Base-by-base conservation (phyloP, 768 basidiomycete genomes). In the Sarcomyxa edulis region DNA sequence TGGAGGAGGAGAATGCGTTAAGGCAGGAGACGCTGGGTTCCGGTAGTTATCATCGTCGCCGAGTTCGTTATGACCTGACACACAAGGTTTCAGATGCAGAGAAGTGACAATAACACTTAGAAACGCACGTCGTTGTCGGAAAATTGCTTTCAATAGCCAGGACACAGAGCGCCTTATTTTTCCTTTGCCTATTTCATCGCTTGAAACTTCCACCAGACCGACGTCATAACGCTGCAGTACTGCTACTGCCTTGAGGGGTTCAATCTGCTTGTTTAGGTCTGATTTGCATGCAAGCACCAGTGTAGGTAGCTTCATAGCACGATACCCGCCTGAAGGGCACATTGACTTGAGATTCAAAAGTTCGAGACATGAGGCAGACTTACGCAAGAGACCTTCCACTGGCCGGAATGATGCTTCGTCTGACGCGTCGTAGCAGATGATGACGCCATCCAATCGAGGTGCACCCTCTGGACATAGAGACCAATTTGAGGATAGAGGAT, bases 241-340 rank as follows among this genome's bases (percentile, higher is more conserved):
- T 14, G 59, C 63, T 15, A 65, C 48, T 4, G 77, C 80, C 32
- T 59, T 60, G 37, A 67, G 60, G 7, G 83, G 76, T 46, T 82
- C 71, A n/a, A 89, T 66, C 27, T 64, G 64, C 26, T 64, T 65
- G 14, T 68, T 67, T 14, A 84, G 62, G 52, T 95, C 88, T 5
- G 82, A 81, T 58, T 96, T 97, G 65, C 92, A 91, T 4, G 88
- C 90, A 10, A 97, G 66, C 9, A 91, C 84, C 31, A 95, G 70
- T 18, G 75, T 63, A 7, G 85, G 75, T 25, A 84, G 61, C 42
- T 72, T 73, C 52, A 77, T 61, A 36, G 69, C 64, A 49, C 62
- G 65, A 58, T 77, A 82, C 42, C 72, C 61, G 49, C 70, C 88
- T 91, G 49, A 30, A 45, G 44, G 16, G 43, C 20, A 36, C 38